These are phyloP conservation scores for Herpotrichia juniperi DNA, from an alignment of 2,329 filamentous ascomycete genomes.

Conservation along the genomic window DNA sequence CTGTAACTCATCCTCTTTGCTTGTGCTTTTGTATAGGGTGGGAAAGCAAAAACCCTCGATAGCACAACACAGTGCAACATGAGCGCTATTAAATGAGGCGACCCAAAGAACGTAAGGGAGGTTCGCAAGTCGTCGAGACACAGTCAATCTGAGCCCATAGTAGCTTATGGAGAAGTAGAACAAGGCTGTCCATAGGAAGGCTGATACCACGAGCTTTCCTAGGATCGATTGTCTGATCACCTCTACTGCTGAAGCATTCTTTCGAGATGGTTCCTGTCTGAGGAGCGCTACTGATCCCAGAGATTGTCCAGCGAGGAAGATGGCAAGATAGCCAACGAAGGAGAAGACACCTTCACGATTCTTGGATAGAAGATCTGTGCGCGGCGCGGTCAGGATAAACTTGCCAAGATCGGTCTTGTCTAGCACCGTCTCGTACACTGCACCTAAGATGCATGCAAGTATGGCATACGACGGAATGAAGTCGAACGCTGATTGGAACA, in stretches of 20 bases:
- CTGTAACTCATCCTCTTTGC: conserved; percentile 64
- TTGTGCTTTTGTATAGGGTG: conserved; percentile 64
- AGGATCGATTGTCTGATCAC: conserved; percentile 64
- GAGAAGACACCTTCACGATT: conserved; percentile 97
- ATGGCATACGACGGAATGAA: conserved; percentile 77
- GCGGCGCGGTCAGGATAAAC: conserved; percentile 82
- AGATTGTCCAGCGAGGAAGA: conserved; percentile 89
- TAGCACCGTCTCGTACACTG: conserved; percentile 75
- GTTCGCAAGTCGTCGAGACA: conserved; percentile 90
- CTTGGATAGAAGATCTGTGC: conserved; percentile 79
- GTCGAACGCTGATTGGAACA: conserved; percentile 75
- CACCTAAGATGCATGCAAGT: conserved; percentile 71
- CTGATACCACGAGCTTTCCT: conserved; percentile 68
- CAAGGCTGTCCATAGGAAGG: conserved; percentile 70
- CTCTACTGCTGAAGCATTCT: conserved; percentile 50
- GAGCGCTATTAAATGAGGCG: conserved; percentile 85
- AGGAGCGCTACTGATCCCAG: conserved; percentile 82
- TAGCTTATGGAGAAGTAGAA: conserved; percentile 74
- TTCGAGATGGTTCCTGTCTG: conserved; percentile 51
- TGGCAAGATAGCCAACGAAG: conserved; percentile 90
- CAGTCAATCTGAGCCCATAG: conserved; percentile 68
- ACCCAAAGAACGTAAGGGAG: conserved; percentile 94
- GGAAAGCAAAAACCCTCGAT: conserved; percentile 83
- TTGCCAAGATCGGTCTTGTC: conserved; percentile 76
- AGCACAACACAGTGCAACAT: conserved; percentile 77